A percentile compares a stretch with the other conserved stretches of the same genome.
Evolutionary conservation across 1,139 yeast species (phyloP).

Genomic region (Williopsis jadinii): DNA sequence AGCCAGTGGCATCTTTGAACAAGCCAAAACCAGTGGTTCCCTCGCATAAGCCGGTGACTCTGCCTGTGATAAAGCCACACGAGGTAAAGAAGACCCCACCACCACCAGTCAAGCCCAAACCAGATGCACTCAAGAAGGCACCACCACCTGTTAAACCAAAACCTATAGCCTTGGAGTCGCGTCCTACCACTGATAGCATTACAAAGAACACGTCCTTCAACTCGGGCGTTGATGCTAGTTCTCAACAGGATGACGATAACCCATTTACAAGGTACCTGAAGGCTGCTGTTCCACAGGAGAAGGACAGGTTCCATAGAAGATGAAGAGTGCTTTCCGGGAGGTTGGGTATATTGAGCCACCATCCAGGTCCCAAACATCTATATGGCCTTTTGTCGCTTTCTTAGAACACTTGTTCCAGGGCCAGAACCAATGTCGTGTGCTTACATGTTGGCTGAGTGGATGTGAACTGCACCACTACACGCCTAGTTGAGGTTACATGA

Average conservation of each 20-base stretch:
- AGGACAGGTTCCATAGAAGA: conserved; percentile 21
- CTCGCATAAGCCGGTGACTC: conserved; percentile 4
- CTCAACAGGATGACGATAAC: conserved; percentile 15
- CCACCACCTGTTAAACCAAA: conserved; percentile 14
- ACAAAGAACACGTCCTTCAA: not conserved
- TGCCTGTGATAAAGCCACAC: not conserved
- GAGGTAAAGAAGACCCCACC: conserved; percentile 8
- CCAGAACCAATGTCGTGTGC: no score
- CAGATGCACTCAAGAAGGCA: not conserved
- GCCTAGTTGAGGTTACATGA: no score
- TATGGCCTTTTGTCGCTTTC: no score
- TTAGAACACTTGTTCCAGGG: no score
- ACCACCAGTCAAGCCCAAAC: conserved; percentile 13
- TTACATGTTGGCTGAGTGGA: no score
- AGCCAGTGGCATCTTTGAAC: conserved; percentile 20
- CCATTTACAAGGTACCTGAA: conserved; percentile 31
- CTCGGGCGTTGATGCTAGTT: not conserved
- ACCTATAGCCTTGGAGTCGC: conserved; percentile 1
- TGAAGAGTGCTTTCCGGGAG: not conserved
- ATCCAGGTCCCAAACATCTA: no score
- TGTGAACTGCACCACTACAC: no score
- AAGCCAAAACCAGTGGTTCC: conserved; percentile 3
- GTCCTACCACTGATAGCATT: not conserved
- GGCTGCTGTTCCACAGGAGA: conserved; percentile 30
- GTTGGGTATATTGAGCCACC: no score